A percentile compares a stretch with the other conserved stretches of the same genome.
phyloP scores from a whole-genome alignment of 1,139 yeast species.

The Nakaseomyces nivariensis region DNA sequence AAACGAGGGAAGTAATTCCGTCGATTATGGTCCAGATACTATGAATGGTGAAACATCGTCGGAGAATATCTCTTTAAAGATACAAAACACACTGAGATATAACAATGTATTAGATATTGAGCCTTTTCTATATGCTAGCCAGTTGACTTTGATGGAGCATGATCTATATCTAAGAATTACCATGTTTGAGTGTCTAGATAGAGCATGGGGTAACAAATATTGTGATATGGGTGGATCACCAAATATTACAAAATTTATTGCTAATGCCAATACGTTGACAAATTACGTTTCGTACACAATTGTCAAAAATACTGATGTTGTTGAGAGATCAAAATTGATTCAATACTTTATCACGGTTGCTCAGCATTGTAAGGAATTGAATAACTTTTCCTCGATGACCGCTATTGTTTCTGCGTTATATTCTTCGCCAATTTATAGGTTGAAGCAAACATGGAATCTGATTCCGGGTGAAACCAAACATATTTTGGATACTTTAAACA shows the following conservation, averaged over 20 bases:
- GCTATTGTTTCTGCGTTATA: slow-evolving; percentile 81
- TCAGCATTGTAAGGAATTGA: slow-evolving; percentile 61
- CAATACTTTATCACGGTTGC: slow-evolving; percentile 74
- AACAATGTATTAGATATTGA: slow-evolving; percentile 51
- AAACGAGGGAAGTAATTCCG: background rate
- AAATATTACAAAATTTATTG: slow-evolving; percentile 55
- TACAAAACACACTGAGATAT: slow-evolving; percentile 5
- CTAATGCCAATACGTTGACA: slow-evolving; percentile 70
- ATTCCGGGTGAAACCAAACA: slow-evolving; percentile 46
- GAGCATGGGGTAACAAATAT: slow-evolving; percentile 66
- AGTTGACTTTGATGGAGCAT: slow-evolving; percentile 68
- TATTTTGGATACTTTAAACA: slow-evolving; percentile 60
- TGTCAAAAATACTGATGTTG: slow-evolving; percentile 48
- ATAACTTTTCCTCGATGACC: slow-evolving; percentile 85
- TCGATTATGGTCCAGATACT: background rate
- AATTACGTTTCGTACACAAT: slow-evolving; percentile 76
- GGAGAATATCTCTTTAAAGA: slow-evolving; percentile 2
- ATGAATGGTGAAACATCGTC: background rate
- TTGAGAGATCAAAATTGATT: slow-evolving; percentile 59
- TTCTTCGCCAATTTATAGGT: slow-evolving; percentile 76
- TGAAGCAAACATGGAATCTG: slow-evolving; percentile 74
- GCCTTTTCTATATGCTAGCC: slow-evolving; percentile 70
- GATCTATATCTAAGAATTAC: slow-evolving; percentile 56
- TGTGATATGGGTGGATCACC: slow-evolving; percentile 45
- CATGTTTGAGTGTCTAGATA: slow-evolving; percentile 63